Evolutionary conservation across 768 basidiomycete genomes (phyloP), one percentile per base, ranked within the genome.

Genomic region (Mycena capillaripes): DNA sequence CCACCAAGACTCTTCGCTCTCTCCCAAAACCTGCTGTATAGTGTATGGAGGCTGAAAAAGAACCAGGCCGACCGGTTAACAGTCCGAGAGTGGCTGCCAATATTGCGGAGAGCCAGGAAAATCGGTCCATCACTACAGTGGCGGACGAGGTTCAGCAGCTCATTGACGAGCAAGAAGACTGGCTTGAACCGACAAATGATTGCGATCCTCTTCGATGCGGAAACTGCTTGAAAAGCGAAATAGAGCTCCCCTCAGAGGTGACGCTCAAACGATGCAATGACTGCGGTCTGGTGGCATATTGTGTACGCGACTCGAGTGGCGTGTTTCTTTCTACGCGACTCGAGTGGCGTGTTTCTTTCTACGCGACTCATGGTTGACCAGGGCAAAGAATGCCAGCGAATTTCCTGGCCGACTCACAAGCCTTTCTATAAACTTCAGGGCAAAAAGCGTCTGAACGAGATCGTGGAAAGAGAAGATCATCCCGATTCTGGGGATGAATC

Each of bases 121-220:
- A 6, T 36, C 40, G 10, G 10, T 8, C n/a, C 25, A 52, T 6
- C 23, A 32, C 30, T 38, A 34, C 23, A 40, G 9, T 56, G 9
- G 17, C 52, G 8, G 50, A 56, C 19, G 64, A 66, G 12, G 29
- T 32, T n/a, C 40, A 56, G 25, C 38, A 21, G 17, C 7, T 14
- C 25, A 65, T 30, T 14, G 53, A 65, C 64, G 52, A 42, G 12
- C 53, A 42, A 32, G 52, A 56, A 55, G 52, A 65, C 27, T 52
- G 30, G 1, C 14, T 56, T 56, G 53, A 32, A 14, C 29, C 38
- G 7, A 5, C 5, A 1, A 38, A 4, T 16, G 36, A 64, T 64
- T 29, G 2, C 27, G 34, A 4, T 50, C 50, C 50, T 32, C 10
- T 19, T 56, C 55, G 64, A 30, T 66, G 53, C 19, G 64, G 2